Evolutionary conservation across 345 rosid species (phyloP), one percentile per base, ranked within the genome.

Genomic region (Brassica incana): DNA sequence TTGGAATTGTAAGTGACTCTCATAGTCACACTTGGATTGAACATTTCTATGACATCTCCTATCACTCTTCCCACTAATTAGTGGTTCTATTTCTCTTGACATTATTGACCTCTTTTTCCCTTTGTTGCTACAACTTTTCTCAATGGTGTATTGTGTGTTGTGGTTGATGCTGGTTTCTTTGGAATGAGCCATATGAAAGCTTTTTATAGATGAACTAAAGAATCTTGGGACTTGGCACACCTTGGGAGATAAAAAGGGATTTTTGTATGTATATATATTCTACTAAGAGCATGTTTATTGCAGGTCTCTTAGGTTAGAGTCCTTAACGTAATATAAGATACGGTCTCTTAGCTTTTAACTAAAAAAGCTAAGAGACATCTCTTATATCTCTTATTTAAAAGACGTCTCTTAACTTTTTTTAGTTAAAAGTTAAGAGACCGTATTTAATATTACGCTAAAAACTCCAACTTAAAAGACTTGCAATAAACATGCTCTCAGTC

Each of bases 11-110:
- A 94, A 74, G 81, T 89, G 38, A 92, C 86, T 8, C 33, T 85
- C 90, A 94, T 83, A 71, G 72, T 86, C 75, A 88, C 93, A 62
- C 78, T 85, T 18, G 93, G 96, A 2, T 70, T 82, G 83, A 92
- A 94, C 73, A 50, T 40, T 45, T 94, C 97, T 52, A 88, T 83
- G 9, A 92, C 98, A 56, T 94, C 97, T 77, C 97, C 98, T 32
- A 94, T 59, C 8, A 94, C 89, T 77, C 95, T 80, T 52, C 88
- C 97, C 3, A 88, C 84, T 8, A 18, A 18, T 16, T 1, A 94
- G 88, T 52, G 98, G 83, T 0, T 94, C 93, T 67, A 83, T 23
- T 4, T 61, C 75, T 65, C 93, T 89, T 16, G 92, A 84, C 90
- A 83, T 85, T 61, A 4, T 40, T 35, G 8, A 1, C 75, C 15